These are phyloP conservation scores for Lanmaoa pseudosensibilis DNA, from an alignment of 768 basidiomycete genomes.

Conservation along the genomic window DNA sequence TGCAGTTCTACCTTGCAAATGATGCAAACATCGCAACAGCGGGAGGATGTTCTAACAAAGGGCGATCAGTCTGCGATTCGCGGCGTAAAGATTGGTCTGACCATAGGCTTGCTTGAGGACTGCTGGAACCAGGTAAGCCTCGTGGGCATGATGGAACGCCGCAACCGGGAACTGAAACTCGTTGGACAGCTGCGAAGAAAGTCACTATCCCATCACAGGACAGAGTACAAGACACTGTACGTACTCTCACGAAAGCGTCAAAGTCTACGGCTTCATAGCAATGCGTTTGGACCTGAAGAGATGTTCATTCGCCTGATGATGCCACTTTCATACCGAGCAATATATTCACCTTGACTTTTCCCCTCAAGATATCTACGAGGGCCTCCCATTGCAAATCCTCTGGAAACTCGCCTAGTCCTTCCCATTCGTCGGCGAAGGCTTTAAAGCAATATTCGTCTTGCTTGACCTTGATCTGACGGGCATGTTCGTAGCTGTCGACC, in stretches of 20 bases:
- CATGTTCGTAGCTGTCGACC: constrained; percentile 53
- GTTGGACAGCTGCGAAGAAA: constrained; percentile 56
- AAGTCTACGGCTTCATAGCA: constrained; percentile 69
- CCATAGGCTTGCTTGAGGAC: constrained; percentile 72
- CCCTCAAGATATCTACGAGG: constrained; percentile 68
- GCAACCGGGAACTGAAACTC: constrained; percentile 79
- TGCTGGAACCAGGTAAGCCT: constrained; percentile 79
- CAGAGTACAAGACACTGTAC: constrained; percentile 14
- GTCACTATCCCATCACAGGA: background rate
- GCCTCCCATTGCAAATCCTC: constrained; percentile 70
- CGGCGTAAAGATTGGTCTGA: constrained; percentile 5
- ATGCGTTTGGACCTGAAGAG: constrained; percentile 44
- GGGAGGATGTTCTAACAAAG: constrained; percentile 47
- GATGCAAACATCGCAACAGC: constrained; percentile 74
- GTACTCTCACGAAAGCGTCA: constrained; percentile 63
- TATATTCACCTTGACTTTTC: constrained; percentile 62
- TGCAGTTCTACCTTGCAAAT: constrained; percentile 37
- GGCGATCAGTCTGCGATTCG: background rate
- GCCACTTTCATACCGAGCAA: no score
- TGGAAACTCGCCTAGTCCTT: constrained; percentile 55
- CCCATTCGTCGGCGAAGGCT: constrained; percentile 46
- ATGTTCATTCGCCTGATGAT: background rate
- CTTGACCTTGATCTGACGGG: constrained; percentile 58
- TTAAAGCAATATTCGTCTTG: constrained; percentile 69
- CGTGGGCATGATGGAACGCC: constrained; percentile 77